Base-by-base conservation (phyloP, 768 basidiomycete species). In the Agrocybe chaxingu region DNA sequence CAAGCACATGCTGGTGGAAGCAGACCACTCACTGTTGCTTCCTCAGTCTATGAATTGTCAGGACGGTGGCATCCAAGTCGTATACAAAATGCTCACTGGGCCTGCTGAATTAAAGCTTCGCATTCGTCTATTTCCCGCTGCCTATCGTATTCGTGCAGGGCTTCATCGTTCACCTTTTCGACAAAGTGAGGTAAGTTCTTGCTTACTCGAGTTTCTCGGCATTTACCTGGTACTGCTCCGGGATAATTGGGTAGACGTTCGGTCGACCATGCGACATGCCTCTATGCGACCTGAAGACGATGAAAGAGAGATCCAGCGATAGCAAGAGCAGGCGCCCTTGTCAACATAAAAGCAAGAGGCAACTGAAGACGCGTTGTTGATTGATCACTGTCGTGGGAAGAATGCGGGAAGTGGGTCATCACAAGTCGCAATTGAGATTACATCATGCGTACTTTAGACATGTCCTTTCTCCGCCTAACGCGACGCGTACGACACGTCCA, bases 51-150 rank as follows among this genome's bases (percentile, higher is more conserved):
- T 39, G n/a, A 18, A 7, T 39, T 39, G 37, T 18, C 37, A 39
- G n/a, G 9, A 39, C n/a, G 18, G n/a, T 39, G 37, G 24, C 24
- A 11, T 4, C 4, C 29, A 12, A 11, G 13, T 40, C 16, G 10
- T 11, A 53, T 61, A 53, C 51, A 64, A 79, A 71, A 67, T 35
- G 80, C 81, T 47, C 73, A 63, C 13, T 71, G 67, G 1, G 80
- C 81, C 13, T 73, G 73, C 35, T 66, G 61, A 6, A 75, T 62
- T 56, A 66, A 59, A 35, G 45, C 49, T 41, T 57, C 33, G 19
- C 65, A 50, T 12, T 54, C 55, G 5, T 42, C 46, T 31, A 59
- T 55, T 32, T 57, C 36, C 36, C 41, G 40, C 35, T 55, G 56
- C 53, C 37, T 54, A 50, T 49, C 57, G 55, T 35, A 72, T 18